Base-by-base conservation (phyloP, 2,329 filamentous ascomycete genomes). In the Calycina herbarum region DNA sequence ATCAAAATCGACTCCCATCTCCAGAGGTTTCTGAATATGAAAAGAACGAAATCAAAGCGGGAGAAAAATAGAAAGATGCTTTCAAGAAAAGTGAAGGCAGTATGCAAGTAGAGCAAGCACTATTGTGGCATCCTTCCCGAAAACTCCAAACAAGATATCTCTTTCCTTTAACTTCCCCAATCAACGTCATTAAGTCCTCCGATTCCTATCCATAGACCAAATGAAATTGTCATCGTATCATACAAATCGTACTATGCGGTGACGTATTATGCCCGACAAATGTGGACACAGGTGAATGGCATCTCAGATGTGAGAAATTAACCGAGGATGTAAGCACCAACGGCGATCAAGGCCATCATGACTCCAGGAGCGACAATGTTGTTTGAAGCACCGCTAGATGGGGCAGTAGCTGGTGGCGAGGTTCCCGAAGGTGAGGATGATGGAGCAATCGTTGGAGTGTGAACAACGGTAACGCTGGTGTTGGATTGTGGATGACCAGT, bases 41-140 rank as follows among this genome's bases (percentile, higher is more conserved):
- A 40, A 59, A 20, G 40, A 60, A 24, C 20, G 40, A 60, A 60
- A 13, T 27, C n/a, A 60, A 42, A 45, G 31, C 42, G 40, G 38
- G 40, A 42, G 6, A 60, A 60, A 5, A 40, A 40, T 40, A 40
- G 38, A 40, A 51, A 35, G 17, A 61, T 61, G 45, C 59, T 61
- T 33, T 61, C 27, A 31, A 48, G 35, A 54, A 57, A 57, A 57
- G 24, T 40, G 38, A 60, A 60, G 35, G 35, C 61, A 62, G 48
- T 62, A 62, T 62, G 60, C 60, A 57, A 62, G 51, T 51, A 62
- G 17, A 51, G 59, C 27, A 61, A 54, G 59, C 29, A 54, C 40
- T 40, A 29, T 27, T 27, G 17, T 59, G 38, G 24, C 24, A 42
- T 42, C 31, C 13, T 42, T 20, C 58, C 31, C 35, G 29, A 45